Base-by-base conservation (phyloP, 2,329 filamentous ascomycete genomes). In the Fusarium dlaminii region DNA sequence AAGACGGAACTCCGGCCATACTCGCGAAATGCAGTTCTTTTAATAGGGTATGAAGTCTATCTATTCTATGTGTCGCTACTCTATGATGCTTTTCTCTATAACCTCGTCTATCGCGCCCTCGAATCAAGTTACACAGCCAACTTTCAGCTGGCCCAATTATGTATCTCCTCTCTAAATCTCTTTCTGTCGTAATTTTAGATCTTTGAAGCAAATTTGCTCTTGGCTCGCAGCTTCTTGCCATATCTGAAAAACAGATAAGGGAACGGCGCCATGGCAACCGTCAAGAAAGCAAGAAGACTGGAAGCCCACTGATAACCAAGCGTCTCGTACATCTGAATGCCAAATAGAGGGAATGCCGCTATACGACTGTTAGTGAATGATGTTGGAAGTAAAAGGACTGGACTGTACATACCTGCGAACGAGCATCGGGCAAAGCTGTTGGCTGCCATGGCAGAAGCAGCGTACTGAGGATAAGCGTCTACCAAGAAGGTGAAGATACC, bases 171-270 rank as follows among this genome's bases (percentile, higher is more conserved):
- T 8, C 11, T 18, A 46, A 18, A n/a, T 1, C 11, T 5, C 14
- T 11, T 1, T 12, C 9, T 2, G 11, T 1, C 14, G 6, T 22
- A 2, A 2, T 22, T 24, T 24, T 65, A 70, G 10, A 63, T 45
- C 1, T 63, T 30, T 1, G 63, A 56, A 8, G 74, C 71, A 20
- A 76, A 76, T 24, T 39, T 72, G 46, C 74, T 76, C 63, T 68
- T 76, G 5, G 57, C 57, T 32, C 74, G 62, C 18, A 76, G 20
- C 1, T 34, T 49, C 46, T 66, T 76, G 22, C 74, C 74, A 22
- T 77, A 74, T 27, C 55, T 72, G 27, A 77, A 77, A 65, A 77
- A 77, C 0, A 77, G 37, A 54, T 60, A 76, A 4, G 74, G 74
- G 4, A 76, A 72, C 5, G 74, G 74, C 6, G 68, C 71, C 74